A percentile compares a stretch with the other conserved stretches of the same genome.
These are phyloP conservation scores for Ophiostoma tasmaniense DNA, from an alignment of 2,329 filamentous ascomycete species.

Conservation along the genomic window DNA sequence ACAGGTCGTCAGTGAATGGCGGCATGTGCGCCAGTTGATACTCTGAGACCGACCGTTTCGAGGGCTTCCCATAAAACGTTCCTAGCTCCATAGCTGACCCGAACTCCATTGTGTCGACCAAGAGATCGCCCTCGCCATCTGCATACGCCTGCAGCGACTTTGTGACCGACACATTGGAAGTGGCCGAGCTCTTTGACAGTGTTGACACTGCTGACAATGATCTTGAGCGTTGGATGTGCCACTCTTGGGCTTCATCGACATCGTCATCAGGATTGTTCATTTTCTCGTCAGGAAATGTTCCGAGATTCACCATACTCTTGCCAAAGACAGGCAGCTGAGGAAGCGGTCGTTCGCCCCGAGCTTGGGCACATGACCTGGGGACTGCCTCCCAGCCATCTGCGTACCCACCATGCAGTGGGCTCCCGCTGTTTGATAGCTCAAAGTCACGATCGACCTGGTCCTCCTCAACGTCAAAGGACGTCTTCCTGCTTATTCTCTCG, in stretches of 20 bases:
- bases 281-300: background rate
- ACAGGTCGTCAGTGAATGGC: constrained; percentile 19
- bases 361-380: background rate
- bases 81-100: constrained; percentile 12
- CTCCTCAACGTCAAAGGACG: background rate
- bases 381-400: background rate
- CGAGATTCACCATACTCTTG: background rate
- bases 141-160: background rate
- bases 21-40: background rate
- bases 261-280: background rate
- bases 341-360: background rate
- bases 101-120: constrained; percentile 11
- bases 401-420: background rate
- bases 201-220: background rate
- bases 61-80: background rate
- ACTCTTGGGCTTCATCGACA: background rate
- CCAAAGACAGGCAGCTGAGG: background rate
- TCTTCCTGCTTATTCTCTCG: background rate
- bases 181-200: background rate
- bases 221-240: background rate
- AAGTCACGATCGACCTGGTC: background rate
- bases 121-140: constrained; percentile 6
- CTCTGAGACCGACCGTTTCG: background rate
- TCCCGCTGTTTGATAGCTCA: background rate
- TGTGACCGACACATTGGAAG: background rate